A percentile compares a stretch with the other conserved stretches of the same genome.
Conservation (phyloP, 1,284 basidiomycete species). For the Chalciporus piperatoides region DNA sequence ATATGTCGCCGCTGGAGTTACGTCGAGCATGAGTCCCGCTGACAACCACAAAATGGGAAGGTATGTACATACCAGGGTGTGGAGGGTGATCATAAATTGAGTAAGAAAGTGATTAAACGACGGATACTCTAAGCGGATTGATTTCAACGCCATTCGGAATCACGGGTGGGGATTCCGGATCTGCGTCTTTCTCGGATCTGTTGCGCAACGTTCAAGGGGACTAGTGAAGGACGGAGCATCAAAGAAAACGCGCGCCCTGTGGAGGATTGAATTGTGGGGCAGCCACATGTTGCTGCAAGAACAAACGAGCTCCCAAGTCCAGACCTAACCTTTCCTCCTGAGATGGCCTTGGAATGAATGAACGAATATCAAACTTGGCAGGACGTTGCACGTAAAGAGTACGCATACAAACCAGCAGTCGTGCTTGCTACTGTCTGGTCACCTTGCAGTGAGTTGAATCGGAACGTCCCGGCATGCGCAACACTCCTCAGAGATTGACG, state of each 20-base stretch:
- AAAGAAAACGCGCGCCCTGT: conserved; percentile 4
- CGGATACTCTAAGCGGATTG: conserved; percentile 2
- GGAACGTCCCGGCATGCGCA: not conserved
- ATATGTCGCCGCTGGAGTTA: conserved; percentile 17
- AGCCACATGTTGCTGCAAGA: conserved; percentile 21
- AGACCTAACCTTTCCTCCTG: conserved; percentile 2
- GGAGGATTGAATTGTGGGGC: conserved; percentile 23
- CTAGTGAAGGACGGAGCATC: conserved; percentile 5
- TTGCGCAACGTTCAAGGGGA: conserved; percentile 27
- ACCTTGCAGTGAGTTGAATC: conserved; percentile 2
- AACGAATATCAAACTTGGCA: conserved; percentile 7
- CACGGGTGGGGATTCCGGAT: conserved; percentile 1
- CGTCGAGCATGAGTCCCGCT: conserved; percentile 11
- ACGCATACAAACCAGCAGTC: conserved; percentile 10
- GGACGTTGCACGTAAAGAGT: conserved; percentile 20
- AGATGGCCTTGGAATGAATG: conserved; percentile 9
- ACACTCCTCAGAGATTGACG: conserved; percentile 7
- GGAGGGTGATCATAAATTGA: conserved; percentile 6
- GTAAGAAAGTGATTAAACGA: conserved; percentile 13
- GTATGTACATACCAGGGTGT: not conserved
- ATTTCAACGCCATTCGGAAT: conserved; percentile 2
- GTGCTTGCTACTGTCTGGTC: conserved; percentile 1
- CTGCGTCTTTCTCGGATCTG: conserved; percentile 7
- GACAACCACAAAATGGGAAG: conserved; percentile 18
- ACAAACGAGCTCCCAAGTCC: not conserved